These are phyloP conservation scores for Macrolepiota fuliginosa DNA, from an alignment of 768 basidiomycete species.

Conservation along the genomic window DNA sequence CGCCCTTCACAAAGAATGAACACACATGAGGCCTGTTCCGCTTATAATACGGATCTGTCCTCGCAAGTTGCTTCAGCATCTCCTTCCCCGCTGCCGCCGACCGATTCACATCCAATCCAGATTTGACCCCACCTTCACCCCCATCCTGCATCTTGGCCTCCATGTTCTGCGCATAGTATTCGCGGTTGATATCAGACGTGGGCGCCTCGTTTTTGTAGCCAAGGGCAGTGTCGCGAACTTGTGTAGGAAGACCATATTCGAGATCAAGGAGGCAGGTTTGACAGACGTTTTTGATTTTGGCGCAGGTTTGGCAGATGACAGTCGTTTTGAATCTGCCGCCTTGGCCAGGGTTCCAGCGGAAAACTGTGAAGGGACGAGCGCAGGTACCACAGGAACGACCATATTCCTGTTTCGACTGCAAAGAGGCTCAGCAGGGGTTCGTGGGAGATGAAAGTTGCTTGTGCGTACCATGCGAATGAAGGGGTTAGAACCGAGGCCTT, in stretches of 20 bases:
- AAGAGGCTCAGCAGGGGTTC: constrained; percentile 5
- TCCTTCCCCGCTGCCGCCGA: constrained; percentile 87
- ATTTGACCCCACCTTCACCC: constrained; percentile 60
- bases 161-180: constrained; percentile 93
- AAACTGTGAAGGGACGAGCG: constrained; percentile 93
- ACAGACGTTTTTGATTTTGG: constrained; percentile 95
- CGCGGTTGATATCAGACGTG: constrained; percentile 94
- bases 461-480: constrained; percentile 88
- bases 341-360: constrained; percentile 96
- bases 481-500: constrained; percentile 85
- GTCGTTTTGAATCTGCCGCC: constrained; percentile 96
- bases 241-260: constrained; percentile 93
- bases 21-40: constrained; percentile 93
- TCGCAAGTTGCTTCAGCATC: constrained; percentile 92
- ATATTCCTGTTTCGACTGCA: constrained; percentile 93
- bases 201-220: constrained; percentile 85
- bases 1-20: constrained; percentile 94
- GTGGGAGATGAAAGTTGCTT: background rate
- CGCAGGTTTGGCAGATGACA: constrained; percentile 95
- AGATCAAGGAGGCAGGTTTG: constrained; percentile 97
- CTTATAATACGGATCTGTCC: constrained; percentile 97
- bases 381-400: constrained; percentile 97
- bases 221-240: constrained; percentile 95
- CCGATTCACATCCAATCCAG: constrained; percentile 56
- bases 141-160: constrained; percentile 71